Conservation (phyloP, 2,329 filamentous ascomycete genomes). For the Xylaria sp. region DNA sequence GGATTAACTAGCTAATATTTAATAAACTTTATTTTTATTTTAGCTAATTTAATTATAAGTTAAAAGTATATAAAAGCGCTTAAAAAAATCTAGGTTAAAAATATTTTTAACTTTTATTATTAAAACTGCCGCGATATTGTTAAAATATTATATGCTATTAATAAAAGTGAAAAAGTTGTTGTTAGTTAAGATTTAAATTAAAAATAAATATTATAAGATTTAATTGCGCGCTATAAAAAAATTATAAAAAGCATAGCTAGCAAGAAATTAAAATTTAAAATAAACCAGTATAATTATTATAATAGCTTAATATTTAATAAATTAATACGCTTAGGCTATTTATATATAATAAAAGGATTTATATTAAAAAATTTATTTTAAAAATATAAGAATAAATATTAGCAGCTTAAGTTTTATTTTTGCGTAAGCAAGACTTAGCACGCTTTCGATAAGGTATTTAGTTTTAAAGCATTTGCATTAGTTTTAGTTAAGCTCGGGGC, state of each 20-base stretch:
- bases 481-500: not conserved
- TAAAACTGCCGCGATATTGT: not conserved
- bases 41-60: not conserved
- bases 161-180: not conserved
- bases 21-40: not conserved
- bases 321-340: not conserved
- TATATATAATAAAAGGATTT: not conserved
- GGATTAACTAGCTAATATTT: not conserved
- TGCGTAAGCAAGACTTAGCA: not conserved
- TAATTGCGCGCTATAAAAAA: not conserved
- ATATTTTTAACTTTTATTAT: not conserved
- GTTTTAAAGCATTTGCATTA: not conserved
- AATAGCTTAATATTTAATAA: not conserved
- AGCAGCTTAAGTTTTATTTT: not conserved
- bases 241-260: not conserved
- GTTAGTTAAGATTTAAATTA: not conserved
- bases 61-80: not conserved
- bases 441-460: not conserved
- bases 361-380: not conserved
- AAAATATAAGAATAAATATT: slow-evolving; percentile 1
- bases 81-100: not conserved
- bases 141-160: not conserved
- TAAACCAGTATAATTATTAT: not conserved
- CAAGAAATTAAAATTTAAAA: slow-evolving; percentile 6
- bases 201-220: not conserved